Percentiles rank a stretch among this genome's conserved stretches.
These are phyloP conservation scores for Arctium lappa DNA, from an alignment of 129 eudicot species.

Conservation along the genomic window DNA sequence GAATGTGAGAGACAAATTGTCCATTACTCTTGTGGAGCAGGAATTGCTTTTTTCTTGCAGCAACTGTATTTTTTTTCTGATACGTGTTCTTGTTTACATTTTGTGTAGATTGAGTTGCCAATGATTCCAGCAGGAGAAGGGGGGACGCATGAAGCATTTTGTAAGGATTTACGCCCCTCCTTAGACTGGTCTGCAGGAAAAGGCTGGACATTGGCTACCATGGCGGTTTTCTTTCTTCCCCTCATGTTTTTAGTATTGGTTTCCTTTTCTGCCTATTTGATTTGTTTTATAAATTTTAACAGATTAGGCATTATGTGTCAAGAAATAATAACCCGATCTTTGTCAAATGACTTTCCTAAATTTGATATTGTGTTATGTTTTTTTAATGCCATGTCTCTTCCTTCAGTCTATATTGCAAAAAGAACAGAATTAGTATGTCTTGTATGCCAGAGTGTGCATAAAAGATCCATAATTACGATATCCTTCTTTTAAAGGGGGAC, in stretches of 20 bases:
- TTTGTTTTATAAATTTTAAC: neutral
- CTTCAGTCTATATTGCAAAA: neutral
- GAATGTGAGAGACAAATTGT: neutral
- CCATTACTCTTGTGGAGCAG: neutral
- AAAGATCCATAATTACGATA: neutral
- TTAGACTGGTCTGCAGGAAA: constrained; percentile 54
- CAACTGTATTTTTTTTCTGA: neutral
- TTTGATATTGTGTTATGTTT: neutral
- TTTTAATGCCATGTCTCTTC: neutral
- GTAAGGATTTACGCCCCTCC: constrained; percentile 69
- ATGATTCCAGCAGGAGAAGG: constrained; percentile 67
- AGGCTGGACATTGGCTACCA: constrained; percentile 60
- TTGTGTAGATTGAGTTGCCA: constrained; percentile 49
- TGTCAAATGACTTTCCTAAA: neutral
- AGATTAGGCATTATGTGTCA: neutral
- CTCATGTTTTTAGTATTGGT: neutral
- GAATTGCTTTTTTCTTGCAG: neutral
- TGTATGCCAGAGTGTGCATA: neutral
- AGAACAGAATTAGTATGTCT: neutral
- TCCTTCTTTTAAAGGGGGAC: neutral
- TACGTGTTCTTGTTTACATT: neutral
- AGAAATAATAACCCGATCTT: neutral
- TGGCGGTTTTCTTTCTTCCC: constrained; percentile 34
- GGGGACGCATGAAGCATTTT: constrained; percentile 29
- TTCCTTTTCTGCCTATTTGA: neutral